phyloP scores from a whole-genome alignment of 192 early-diverging fungal species.

The Linnemannia exigua region DNA sequence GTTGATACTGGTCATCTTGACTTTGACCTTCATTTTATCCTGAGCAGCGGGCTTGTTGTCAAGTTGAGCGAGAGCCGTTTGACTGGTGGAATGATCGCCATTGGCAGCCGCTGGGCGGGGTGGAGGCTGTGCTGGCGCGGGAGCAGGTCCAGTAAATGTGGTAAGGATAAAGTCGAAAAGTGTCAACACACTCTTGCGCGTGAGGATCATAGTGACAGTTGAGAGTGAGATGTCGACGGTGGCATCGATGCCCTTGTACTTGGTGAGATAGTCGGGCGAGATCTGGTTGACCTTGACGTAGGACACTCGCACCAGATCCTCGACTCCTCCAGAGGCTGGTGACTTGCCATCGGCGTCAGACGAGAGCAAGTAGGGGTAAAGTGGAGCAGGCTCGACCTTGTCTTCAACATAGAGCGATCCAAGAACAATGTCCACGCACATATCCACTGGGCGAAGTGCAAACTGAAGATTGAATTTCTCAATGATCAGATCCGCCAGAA shows the following conservation, averaged over 20 bases:
- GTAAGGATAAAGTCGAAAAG: constrained; percentile 88
- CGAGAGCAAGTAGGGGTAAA: constrained; percentile 73
- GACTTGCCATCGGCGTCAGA: constrained; percentile 59
- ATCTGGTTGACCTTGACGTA: constrained; percentile 80
- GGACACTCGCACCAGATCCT: constrained; percentile 78
- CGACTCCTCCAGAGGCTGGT: constrained; percentile 58
- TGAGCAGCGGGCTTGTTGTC: constrained; percentile 33
- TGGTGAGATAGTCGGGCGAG: constrained; percentile 80
- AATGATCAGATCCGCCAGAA: constrained; percentile 78
- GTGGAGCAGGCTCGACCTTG: constrained; percentile 62
- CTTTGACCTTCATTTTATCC: constrained; percentile 80
- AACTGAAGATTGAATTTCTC: constrained; percentile 80
- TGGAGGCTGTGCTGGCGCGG: background rate
- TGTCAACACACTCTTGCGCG: constrained; percentile 85
- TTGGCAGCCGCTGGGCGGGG: background rate
- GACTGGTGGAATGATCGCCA: constrained; percentile 10
- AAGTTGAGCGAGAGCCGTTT: background rate
- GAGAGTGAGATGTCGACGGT: constrained; percentile 85
- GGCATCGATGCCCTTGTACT: constrained; percentile 85
- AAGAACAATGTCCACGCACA: constrained; percentile 81
- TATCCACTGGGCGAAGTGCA: constrained; percentile 78
- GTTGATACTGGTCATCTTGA: constrained; percentile 82
- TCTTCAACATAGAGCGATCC: constrained; percentile 87
- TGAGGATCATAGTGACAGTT: constrained; percentile 85
- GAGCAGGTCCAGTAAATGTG: constrained; percentile 68